Evolutionary conservation across 1,284 basidiomycete species (phyloP), one percentile per base, ranked within the genome.

Genomic region (Salmacisia buchloeana): DNA sequence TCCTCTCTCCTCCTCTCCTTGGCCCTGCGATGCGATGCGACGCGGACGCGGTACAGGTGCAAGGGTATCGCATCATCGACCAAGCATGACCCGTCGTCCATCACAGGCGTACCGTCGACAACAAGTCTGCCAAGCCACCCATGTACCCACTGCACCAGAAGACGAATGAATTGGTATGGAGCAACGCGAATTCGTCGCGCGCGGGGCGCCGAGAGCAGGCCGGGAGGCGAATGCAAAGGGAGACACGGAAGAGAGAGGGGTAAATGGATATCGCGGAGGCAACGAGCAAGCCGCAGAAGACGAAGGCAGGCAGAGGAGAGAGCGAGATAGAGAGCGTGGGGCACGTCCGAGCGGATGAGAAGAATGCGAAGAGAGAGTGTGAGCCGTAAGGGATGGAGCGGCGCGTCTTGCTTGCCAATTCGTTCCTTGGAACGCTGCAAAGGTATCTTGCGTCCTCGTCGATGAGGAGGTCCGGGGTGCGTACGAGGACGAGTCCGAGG

Each of bases 61-160:
- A 52, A 33, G 46, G 46, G 25, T 52, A 52, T 27, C 13, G 46
- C 6, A 52, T 52, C 46, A 52, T 52, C 31, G 46, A 52, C 25
- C 10, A 27, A 52, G 23, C n/a, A 38, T 10, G 10, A 38, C 36
- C 36, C n/a, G n/a, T n/a, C n/a, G n/a, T n/a, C n/a, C n/a, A n/a
- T n/a, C n/a, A n/a, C n/a, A n/a, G n/a, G n/a, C n/a, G n/a, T n/a
- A n/a, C n/a, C n/a, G n/a, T n/a, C n/a, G n/a, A n/a, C n/a, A n/a
- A n/a, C n/a, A n/a, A n/a, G n/a, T n/a, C n/a, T n/a, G n/a, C n/a
- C n/a, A n/a, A n/a, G n/a, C n/a, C n/a, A n/a, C n/a, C n/a, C n/a
- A n/a, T n/a, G n/a, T n/a, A n/a, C n/a, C n/a, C n/a, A n/a, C n/a
- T n/a, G n/a, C n/a, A n/a, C n/a, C n/a, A n/a, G n/a, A n/a, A n/a